Conservation (phyloP, 495 filamentous ascomycete genomes). For the Talaromyces stipitatus region DNA sequence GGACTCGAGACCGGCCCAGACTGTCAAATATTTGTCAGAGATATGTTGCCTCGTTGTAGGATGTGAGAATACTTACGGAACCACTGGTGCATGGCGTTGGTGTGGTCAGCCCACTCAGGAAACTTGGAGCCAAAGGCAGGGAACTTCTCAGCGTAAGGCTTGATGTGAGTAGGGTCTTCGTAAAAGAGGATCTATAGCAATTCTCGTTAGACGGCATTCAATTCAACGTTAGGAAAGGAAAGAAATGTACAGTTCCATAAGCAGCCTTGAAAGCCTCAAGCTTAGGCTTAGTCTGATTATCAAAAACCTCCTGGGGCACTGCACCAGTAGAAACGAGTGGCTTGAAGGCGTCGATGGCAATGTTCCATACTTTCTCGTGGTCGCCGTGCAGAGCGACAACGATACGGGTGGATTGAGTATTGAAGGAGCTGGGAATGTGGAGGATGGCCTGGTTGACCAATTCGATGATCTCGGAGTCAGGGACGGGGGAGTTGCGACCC, state of each 20-base stretch:
- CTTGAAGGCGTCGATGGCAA: constrained; percentile 31
- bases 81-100: constrained; percentile 50
- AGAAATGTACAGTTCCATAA: constrained; percentile 38
- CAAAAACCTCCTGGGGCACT: constrained; percentile 32
- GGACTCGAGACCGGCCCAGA: constrained; percentile 45
- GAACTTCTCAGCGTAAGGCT: constrained; percentile 38
- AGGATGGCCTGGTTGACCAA: constrained; percentile 41
- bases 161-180: constrained; percentile 38
- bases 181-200: constrained; percentile 41
- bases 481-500: constrained; percentile 33
- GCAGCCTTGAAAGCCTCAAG: constrained; percentile 35
- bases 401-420: constrained; percentile 46
- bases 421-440: constrained; percentile 45
- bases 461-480: constrained; percentile 42
- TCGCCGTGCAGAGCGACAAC: constrained; percentile 39
- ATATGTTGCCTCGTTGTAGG: background rate
- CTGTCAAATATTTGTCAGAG: constrained; percentile 9
- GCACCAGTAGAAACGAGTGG: constrained; percentile 24
- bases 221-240: background rate
- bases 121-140: constrained; percentile 36
- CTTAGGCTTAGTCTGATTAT: constrained; percentile 38
- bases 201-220: background rate
- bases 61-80: constrained; percentile 24
- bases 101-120: constrained; percentile 42
- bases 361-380: constrained; percentile 45